phyloP scores from a whole-genome alignment of 495 filamentous ascomycete species.

The Saxophila tyrrhenica region DNA sequence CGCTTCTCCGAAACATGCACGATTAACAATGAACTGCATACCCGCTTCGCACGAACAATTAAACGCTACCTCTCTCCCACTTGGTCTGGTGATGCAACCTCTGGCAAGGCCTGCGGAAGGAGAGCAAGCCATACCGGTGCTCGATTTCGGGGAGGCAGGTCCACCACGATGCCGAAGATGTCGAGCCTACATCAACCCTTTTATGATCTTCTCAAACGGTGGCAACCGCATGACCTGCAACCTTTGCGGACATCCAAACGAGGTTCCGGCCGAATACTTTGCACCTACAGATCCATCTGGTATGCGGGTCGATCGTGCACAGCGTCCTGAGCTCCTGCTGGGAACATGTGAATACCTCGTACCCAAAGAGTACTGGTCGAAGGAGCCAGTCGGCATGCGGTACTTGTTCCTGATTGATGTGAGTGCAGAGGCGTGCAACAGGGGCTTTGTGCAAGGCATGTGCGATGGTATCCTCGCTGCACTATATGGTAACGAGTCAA shows the following conservation, averaged over 20 bases:
- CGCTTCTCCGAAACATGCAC: slow-evolving; percentile 86
- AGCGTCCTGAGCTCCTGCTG: slow-evolving; percentile 77
- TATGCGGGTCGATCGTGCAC: slow-evolving; percentile 73
- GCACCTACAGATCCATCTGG: slow-evolving; percentile 81
- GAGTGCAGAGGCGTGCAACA: slow-evolving; percentile 75
- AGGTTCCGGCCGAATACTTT: slow-evolving; percentile 87
- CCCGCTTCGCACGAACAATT: slow-evolving; percentile 74
- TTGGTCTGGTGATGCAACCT: slow-evolving; percentile 84
- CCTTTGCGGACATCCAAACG: slow-evolving; percentile 95
- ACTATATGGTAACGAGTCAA: slow-evolving; percentile 56
- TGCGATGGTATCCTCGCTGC: slow-evolving; percentile 80
- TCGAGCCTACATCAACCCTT: slow-evolving; percentile 95
- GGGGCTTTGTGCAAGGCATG: slow-evolving; percentile 80
- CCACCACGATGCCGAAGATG: slow-evolving; percentile 90
- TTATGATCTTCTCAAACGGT: slow-evolving; percentile 91
- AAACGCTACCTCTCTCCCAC: slow-evolving; percentile 62
- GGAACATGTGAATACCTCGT: slow-evolving; percentile 95
- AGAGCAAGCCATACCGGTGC: slow-evolving; percentile 76
- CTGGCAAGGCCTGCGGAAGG: slow-evolving; percentile 73
- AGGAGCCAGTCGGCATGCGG: slow-evolving; percentile 76
- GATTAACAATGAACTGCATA: slow-evolving; percentile 84
- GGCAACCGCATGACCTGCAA: slow-evolving; percentile 98
- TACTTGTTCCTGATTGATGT: slow-evolving; percentile 92
- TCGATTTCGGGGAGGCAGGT: slow-evolving; percentile 88
- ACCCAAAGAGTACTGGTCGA: slow-evolving; percentile 97